Conservation (phyloP, 768 basidiomycete species). For the Phlebiopsis flavidoalba region DNA sequence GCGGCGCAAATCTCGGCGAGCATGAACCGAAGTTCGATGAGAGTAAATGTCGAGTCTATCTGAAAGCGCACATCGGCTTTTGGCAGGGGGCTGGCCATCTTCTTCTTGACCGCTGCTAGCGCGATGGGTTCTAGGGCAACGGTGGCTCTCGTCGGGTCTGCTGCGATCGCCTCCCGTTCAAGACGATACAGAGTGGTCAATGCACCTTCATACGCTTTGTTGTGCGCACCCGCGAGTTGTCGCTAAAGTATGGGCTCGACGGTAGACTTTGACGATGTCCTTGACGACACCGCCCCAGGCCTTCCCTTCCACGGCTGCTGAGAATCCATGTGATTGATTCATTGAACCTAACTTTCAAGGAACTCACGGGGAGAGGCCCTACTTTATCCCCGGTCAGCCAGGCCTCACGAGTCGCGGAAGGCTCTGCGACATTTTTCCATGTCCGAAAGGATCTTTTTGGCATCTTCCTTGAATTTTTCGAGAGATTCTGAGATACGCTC, state of each 20-base stretch:
- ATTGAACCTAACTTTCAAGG: not conserved
- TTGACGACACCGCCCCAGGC: constrained; percentile 37
- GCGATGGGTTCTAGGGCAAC: constrained; percentile 40
- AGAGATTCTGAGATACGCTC: not conserved
- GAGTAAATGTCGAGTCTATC: constrained; percentile 56
- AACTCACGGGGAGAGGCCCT: not conserved
- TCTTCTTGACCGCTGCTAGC: constrained; percentile 43
- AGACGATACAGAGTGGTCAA: constrained; percentile 44
- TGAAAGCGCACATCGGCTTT: constrained; percentile 54
- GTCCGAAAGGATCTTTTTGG: not conserved
- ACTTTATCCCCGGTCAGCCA: not conserved
- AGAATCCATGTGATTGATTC: constrained; percentile 25
- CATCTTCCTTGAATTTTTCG: not conserved
- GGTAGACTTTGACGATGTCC: constrained; percentile 35
- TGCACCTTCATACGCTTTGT: constrained; percentile 56
- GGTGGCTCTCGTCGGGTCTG: constrained; percentile 22
- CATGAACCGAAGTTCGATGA: constrained; percentile 47
- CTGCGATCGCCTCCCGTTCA: constrained; percentile 34
- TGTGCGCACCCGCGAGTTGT: constrained; percentile 49
- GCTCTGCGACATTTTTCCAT: not conserved
- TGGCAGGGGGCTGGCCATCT: constrained; percentile 56
- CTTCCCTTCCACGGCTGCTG: constrained; percentile 21
- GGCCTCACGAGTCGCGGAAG: not conserved
- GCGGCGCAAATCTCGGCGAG: constrained; percentile 39
- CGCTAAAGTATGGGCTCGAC: constrained; percentile 34